Conservation (phyloP, 768 basidiomycete species). For the Suillus paluster region DNA sequence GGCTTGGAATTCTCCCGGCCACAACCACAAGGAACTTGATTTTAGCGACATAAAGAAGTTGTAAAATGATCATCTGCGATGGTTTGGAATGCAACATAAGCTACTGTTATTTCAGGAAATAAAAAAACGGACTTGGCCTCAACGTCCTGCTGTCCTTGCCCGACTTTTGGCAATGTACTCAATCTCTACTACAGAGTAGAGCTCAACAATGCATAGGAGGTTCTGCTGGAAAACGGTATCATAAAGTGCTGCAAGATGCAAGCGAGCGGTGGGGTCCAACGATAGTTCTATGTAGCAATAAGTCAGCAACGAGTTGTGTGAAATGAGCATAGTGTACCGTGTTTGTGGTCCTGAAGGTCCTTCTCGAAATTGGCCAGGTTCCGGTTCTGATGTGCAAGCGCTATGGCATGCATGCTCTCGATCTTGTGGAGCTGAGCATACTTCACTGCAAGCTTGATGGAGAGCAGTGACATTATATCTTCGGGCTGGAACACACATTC, state of each 20-base stretch:
- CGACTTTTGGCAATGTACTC: slow-evolving; percentile 86
- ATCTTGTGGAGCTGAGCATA: slow-evolving; percentile 89
- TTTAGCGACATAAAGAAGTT: too few relatives aligned
- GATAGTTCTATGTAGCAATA: slow-evolving; percentile 74
- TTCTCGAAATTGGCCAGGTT: slow-evolving; percentile 90
- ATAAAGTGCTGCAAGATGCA: slow-evolving; percentile 91
- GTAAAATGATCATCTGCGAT: slow-evolving; percentile 99
- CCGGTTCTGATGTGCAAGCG: slow-evolving; percentile 90
- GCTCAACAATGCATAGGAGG: slow-evolving; percentile 92
- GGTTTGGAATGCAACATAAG: slow-evolving; percentile 52
- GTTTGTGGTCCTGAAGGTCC: slow-evolving; percentile 83
- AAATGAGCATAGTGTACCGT: slow-evolving; percentile 51
- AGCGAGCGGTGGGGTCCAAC: slow-evolving; percentile 93
- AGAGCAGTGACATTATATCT: slow-evolving; percentile 85
- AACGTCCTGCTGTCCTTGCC: slow-evolving; percentile 84
- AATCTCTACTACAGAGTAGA: slow-evolving; percentile 91
- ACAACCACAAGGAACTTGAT: too few relatives aligned
- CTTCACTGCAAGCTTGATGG: slow-evolving; percentile 85
- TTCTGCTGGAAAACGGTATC: slow-evolving; percentile 98
- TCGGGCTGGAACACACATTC: slow-evolving; percentile 64
- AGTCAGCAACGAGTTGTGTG: neutral
- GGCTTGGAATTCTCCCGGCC: too few relatives aligned
- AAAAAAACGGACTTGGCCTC: slow-evolving; percentile 82
- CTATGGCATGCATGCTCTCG: slow-evolving; percentile 95
- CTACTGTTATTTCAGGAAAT: neutral